Evolutionary conservation across 768 basidiomycete species (phyloP), one percentile per base, ranked within the genome.

Genomic region (Cyathus striatus): DNA sequence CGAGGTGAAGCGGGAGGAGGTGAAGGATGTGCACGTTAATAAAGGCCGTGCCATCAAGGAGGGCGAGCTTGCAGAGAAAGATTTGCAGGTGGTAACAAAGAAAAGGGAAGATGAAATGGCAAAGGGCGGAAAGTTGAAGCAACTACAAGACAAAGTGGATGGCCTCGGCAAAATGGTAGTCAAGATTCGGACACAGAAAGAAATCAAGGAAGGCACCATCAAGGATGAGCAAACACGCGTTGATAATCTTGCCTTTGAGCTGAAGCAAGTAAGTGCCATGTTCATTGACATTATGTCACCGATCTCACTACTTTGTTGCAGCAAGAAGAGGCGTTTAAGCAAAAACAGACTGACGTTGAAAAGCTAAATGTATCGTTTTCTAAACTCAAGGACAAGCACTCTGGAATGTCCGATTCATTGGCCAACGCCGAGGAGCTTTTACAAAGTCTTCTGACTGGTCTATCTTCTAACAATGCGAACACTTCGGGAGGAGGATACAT

Each of bases 71-170:
- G 83, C 86, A 6, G 88, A 93, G 64, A 78, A 73, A 50, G 83
- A 85, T 48, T 60, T 75, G 34, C 66, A 64, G 30, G 74, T 75
- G 16, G 87, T 97, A 18, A 74, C 78, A 46, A 79, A 79, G 65
- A 78, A 81, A 58, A 69, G 91, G 22, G 90, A 97, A 40, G 79
- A 79, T 51, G 96, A 99, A 64, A 73, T 93, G 60, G 81, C 79
- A 55, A 97, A 96, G 57, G 94, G 92, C 1, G 96, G 96, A 1
- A 96, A 87, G 64, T 70, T 94, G 51, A 89, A 87, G 61, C 83
- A 83, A 49, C 67, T 95, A 49, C 86, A 93, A 52, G 88, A 89
- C 25, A 76, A 83, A 13, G 88, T 87, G 4, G 78, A 79, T 25
- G 81, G 80, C 40, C 64, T 90, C 35, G 93, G 85, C 33, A 89